Conservation (phyloP, 257 asterid species). For the Oldenlandia corymbosa region DNA sequence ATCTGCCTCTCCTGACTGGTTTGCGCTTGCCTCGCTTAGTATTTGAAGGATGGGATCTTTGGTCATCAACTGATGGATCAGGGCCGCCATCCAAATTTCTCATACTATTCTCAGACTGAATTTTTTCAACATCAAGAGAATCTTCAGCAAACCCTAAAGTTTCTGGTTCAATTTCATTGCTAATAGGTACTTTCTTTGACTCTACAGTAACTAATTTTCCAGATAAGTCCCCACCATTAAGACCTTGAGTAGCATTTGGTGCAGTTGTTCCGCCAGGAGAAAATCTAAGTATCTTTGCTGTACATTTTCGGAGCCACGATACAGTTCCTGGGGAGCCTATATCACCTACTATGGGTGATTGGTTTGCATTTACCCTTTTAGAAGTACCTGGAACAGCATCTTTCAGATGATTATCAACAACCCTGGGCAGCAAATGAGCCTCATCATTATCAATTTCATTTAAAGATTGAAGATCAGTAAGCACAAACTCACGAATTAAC, state of each 20-base stretch:
- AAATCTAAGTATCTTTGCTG: conserved; percentile 64
- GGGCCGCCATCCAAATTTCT: conserved; percentile 39
- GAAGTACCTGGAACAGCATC: conserved; percentile 41
- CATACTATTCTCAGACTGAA: conserved; percentile 38
- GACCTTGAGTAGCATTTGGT: conserved; percentile 37
- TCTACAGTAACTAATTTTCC: conserved; percentile 19
- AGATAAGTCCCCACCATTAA: conserved; percentile 24
- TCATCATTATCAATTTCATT: conserved; percentile 42
- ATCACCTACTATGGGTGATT: conserved; percentile 39
- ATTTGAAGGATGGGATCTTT: conserved; percentile 38
- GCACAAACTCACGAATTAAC: conserved; percentile 54
- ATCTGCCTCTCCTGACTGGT: conserved; percentile 35
- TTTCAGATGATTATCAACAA: conserved; percentile 58
- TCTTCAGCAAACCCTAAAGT: conserved; percentile 41
- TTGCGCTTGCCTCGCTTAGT: conserved; percentile 29
- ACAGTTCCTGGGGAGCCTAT: conserved; percentile 69
- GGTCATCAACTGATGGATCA: conserved; percentile 44
- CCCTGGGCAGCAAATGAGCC: conserved; percentile 56
- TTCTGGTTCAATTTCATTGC: conserved; percentile 41
- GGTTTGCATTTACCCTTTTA: conserved; percentile 29
- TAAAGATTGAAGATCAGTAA: conserved; percentile 65
- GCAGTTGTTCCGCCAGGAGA: conserved; percentile 74
- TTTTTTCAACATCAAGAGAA: conserved; percentile 45
- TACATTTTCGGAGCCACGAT: conserved; percentile 88
- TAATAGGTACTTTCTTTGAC: conserved; percentile 26